Evolutionary conservation across 73 alveolate genomes (phyloP), one percentile per base, ranked within the genome.

Genomic region (Tetrahymena borealis): DNA sequence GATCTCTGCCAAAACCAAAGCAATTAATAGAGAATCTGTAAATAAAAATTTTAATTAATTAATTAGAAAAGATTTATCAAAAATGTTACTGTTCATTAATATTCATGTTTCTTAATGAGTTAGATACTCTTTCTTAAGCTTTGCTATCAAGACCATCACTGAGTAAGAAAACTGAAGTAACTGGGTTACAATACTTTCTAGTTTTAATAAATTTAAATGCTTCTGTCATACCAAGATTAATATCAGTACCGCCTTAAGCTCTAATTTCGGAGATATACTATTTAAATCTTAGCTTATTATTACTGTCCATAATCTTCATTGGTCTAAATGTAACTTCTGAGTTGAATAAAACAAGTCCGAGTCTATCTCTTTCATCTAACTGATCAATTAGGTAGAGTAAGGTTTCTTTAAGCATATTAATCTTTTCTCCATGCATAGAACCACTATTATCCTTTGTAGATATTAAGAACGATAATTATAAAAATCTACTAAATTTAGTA

Each of bases 391-490:
- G 90, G 28, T 92, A 92, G 32, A 91, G 90, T 90, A 92, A 78
- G 37, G 95, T 78, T 35, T 92, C 78, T 36, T 92, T 78, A 8
- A 92, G 78, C 40, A 37, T 78, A 18, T 92, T 92, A 18, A 92
- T 38, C 35, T 92, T 92, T 16, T 78, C 92, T 78, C 95, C 95
- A 13, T 78, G 43, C 95, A 92, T 92, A 1, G 92, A 78, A 5
- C 95, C 95, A 78, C 95, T 92, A 16, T 78, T 91, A 92, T 92
- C 95, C 85, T 60, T n/a, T n/a, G n/a, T n/a, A n/a, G n/a, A n/a
- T n/a, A 15, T 18, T 60, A 8, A 40, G 20, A 8, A 40, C 4
- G 20, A 40, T 40, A 4, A 8, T 7, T 40, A 40, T 15, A 12
- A 8, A 40, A 15, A 40, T 40, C 20, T 40, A 39, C 12, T 39